Percentiles rank a stretch among this genome's conserved stretches.
Conservation (phyloP, 495 filamentous ascomycete genomes). For the Haplographium delicatum region DNA sequence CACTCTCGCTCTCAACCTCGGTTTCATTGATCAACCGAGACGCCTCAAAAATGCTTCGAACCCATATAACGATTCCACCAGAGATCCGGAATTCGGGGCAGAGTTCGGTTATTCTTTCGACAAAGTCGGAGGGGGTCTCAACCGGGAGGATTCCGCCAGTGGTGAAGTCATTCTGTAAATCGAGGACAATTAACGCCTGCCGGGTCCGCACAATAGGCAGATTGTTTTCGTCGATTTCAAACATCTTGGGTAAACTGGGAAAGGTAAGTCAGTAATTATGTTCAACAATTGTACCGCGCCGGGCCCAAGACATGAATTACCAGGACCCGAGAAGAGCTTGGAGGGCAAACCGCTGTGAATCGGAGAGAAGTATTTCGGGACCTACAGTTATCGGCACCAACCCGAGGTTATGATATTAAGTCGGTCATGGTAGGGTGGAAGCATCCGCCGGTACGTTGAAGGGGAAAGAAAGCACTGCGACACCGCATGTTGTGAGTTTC, state of each 20-base stretch:
- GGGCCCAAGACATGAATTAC: no score
- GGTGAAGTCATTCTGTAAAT: slow-evolving; percentile 91
- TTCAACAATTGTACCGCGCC: no score
- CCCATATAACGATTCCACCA: slow-evolving; percentile 67
- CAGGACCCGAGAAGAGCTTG: no score
- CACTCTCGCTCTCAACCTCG: slow-evolving; percentile 32
- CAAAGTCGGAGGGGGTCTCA: slow-evolving; percentile 56
- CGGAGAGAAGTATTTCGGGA: neutral
- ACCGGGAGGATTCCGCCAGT: slow-evolving; percentile 64
- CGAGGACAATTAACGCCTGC: slow-evolving; percentile 78
- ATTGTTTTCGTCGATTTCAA: slow-evolving; percentile 40
- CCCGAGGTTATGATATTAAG: neutral
- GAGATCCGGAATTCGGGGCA: slow-evolving; percentile 67
- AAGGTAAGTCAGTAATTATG: slow-evolving; percentile 7
- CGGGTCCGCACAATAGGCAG: slow-evolving; percentile 56
- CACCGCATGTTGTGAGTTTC: no score
- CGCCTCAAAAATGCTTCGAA: slow-evolving; percentile 67
- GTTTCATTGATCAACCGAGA: slow-evolving; percentile 19
- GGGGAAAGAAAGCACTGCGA: no score
- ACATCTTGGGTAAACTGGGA: slow-evolving; percentile 31
- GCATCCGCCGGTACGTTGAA: no score
- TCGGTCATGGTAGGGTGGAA: slow-evolving; percentile 8
- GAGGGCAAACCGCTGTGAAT: no score
- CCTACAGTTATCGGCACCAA: slow-evolving; percentile 1
- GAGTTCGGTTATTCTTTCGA: slow-evolving; percentile 61